Evolutionary conservation across 1,139 yeast genomes (phyloP), one percentile per base, ranked within the genome.

Genomic region (Waltiozyma sp.): DNA sequence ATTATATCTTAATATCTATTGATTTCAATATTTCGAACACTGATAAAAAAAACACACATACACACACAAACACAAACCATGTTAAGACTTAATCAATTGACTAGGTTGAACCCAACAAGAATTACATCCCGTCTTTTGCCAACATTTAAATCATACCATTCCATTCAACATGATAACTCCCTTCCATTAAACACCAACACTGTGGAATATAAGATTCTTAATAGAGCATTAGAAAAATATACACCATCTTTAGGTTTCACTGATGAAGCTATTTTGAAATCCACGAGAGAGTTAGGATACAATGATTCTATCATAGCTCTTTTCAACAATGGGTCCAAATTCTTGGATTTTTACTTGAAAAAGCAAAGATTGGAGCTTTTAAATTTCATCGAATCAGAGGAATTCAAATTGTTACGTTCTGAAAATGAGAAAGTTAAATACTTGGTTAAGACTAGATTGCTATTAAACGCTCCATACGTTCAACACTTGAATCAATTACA

Each of bases 201-300:
- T 3, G 55, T 61, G 4, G 70, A 68, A 49, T 57, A 58, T 42
- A 56, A 61, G 45, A 65, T 79, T 13, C 57, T 79, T 36, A 58
- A 65, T 6, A 60, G 63, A 43, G 78, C 83, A 6, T 58, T 79
- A 48, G 56, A 59, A 3, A 62, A 66, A 2, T 67, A 67, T 48
- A 84, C 89, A 24, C 95, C 95, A 1, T 54, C 62, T 41, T 67
- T 63, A 45, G 97, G 97, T 2, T 87, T 91, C 60, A 65, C 72
- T 45, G 72, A 73, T 38, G 60, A 64, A 37, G 78, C 95, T 13
- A 66, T 91, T 8, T 66, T 74, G 1, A 63, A 70, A 38, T 84
- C 93, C 4, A 68, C 82, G 8, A 69, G 77, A 35, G 80, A 77
- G 8, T 62, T 77, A 52, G 76, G 79, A 2, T 73, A 79, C 53